Conservation (phyloP, 2,329 filamentous ascomycete genomes). For the Gyromitra esculenta region DNA sequence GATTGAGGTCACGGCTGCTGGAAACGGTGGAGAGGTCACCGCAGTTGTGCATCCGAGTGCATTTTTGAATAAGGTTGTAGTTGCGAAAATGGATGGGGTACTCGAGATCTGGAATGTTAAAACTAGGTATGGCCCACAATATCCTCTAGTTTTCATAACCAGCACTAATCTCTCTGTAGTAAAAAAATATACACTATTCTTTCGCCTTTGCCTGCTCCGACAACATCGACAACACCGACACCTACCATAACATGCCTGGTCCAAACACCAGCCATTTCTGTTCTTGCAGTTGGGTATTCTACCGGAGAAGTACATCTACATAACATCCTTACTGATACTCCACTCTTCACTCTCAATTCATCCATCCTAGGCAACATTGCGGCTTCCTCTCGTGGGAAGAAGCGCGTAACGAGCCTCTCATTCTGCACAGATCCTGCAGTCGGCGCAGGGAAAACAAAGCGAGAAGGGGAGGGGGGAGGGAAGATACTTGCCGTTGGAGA, state of each 20-base stretch:
- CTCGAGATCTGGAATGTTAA: constrained; percentile 98
- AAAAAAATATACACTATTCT: constrained; percentile 91
- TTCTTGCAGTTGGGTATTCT: constrained; percentile 88
- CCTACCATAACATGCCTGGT: constrained; percentile 79
- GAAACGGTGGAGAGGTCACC: constrained; percentile 51
- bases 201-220: constrained; percentile 69
- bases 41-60: constrained; percentile 61
- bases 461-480: constrained; percentile 83
- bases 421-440: constrained; percentile 78
- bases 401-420: constrained; percentile 80
- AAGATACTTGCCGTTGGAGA: constrained; percentile 92
- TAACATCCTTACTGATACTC: constrained; percentile 81
- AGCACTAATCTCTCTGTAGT: constrained; percentile 57
- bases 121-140: constrained; percentile 66
- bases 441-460: constrained; percentile 79
- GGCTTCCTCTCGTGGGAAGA: constrained; percentile 64
- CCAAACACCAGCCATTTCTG: constrained; percentile 81
- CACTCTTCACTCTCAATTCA: constrained; percentile 72
- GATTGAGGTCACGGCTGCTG: constrained; percentile 47
- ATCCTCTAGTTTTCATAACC: constrained; percentile 17
- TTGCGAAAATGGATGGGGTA: constrained; percentile 84
- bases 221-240: constrained; percentile 65
- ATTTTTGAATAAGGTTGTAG: constrained; percentile 94
- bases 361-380: constrained; percentile 63
- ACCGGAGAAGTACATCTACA: constrained; percentile 81